Evolutionary conservation across 352 stramenopile species (phyloP), one percentile per base, ranked within the genome.

Genomic region (Detonula confervacea): DNA sequence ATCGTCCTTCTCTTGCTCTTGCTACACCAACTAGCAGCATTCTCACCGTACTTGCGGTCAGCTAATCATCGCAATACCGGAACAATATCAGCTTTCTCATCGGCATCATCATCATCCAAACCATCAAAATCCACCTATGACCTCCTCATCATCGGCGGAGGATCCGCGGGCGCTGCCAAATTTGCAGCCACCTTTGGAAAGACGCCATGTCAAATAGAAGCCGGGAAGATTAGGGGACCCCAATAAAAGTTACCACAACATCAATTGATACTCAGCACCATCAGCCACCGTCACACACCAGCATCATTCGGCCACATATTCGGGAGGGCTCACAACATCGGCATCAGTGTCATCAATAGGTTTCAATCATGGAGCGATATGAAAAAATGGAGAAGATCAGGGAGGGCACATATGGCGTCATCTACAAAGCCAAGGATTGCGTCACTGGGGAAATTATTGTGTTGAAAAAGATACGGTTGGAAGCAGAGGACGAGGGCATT

Each of bases 401-500:
- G 1, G 93, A 97, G 76, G 92, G 93, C 60, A 99, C 97, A 18
- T 99, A 99, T 81, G 98, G 98, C 30, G 94, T 99, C 18, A 98
- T 99, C 25, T 99, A 99, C 95, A 99, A 99, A 86, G 96, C 96
- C 55, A 98, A 98, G 80, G 96, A 99, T 86, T 63, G 86, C 9
- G 88, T 95, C 1, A 95, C 90, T 0, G 96, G 97, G 62, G 96
- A 99, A 91, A 98, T 99, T 55, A 96, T 99, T 72, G 98, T 98
- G 30, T 90, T 99, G 52, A 99, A 99, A 91, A 99, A 99, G 90
- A 99, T 99, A 74, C 91, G 97, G 16, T 92, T 99, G 39, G 98
- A 99, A 86, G 97, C 97, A 1, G 96, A 99, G 74, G 96, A 98
- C 78, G 96, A 98, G 56, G 97, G 97, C n/a, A 98, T 99, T 69